Evolutionary conservation across 2,329 filamentous ascomycete species (phyloP).

Genomic region (Aureobasidium sp.): DNA sequence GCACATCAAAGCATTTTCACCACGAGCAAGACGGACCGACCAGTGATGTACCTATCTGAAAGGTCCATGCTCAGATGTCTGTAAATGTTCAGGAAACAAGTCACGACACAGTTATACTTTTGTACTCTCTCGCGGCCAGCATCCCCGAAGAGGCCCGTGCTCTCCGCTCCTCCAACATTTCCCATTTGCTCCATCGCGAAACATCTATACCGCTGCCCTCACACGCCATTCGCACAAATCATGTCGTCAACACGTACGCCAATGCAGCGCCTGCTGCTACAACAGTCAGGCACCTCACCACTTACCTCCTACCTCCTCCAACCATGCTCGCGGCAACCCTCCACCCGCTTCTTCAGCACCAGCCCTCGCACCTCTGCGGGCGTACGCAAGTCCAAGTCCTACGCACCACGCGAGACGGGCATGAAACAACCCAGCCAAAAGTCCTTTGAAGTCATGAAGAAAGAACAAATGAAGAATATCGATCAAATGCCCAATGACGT

Average conservation of each 20-base stretch:
- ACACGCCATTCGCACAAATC: neutral
- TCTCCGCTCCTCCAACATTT: neutral
- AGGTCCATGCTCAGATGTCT: too few relatives aligned
- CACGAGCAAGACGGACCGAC: too few relatives aligned
- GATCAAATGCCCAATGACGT: conserved; percentile 31
- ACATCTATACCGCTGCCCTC: neutral
- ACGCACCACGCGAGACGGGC: conserved; percentile 13
- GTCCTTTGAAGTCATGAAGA: conserved; percentile 31
- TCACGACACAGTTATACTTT: too few relatives aligned
- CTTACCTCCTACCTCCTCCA: neutral
- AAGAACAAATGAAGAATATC: conserved; percentile 26
- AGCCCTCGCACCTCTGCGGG: neutral
- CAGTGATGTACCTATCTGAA: too few relatives aligned
- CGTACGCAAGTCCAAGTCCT: neutral
- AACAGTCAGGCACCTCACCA: neutral
- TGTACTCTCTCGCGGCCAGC: neutral
- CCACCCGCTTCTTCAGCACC: neutral
- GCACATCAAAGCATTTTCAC: too few relatives aligned
- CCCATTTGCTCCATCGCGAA: neutral
- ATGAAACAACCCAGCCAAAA: conserved; percentile 29
- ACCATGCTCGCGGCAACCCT: neutral
- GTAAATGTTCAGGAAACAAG: too few relatives aligned
- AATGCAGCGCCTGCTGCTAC: conserved; percentile 3
- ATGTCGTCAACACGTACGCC: conserved; percentile 3
- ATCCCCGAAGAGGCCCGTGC: conserved; percentile 1